Evolutionary conservation across 371 early-diverging fungal genomes (phyloP), one percentile per base, ranked within the genome.

Genomic region (Mucor circinelloides): DNA sequence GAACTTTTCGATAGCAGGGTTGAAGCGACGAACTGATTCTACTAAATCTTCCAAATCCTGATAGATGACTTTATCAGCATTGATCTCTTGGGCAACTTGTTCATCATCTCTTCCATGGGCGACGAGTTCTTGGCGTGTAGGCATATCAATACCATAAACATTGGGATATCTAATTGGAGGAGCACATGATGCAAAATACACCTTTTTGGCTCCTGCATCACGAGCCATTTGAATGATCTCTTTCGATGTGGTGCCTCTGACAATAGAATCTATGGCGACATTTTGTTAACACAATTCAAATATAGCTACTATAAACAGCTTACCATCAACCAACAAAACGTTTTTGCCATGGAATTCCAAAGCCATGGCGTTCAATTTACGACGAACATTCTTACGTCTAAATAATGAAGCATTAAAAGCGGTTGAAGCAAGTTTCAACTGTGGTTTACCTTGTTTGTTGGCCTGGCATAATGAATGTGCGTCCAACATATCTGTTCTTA

Each of bases 111-210:
- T 87, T 40, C 87, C 84, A 63, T 87, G 85, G 5, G 97, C 99
- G 17, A 99, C 93, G 55, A 99, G 85, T 76, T 99, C 99, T 44
- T 84, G 75, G 25, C 92, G 88, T n/a, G 95, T 92, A 25, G 99
- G 99, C 98, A 99, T 99, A 72, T 99, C 97, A 81, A 99, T 99
- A 70, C 99, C 99, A 73, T 99, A 99, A 17, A 99, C 99, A 78
- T 99, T 99, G 60, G 97, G 97, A 85, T 85, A 94, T 81, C 94
- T 84, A 63, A 98, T 92, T 44, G 97, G 91, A 40, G 99, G 99
- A 0, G 99, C 94, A 62, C 97, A 97, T 2, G 96, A 95, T 2
- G 99, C 99, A 83, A 99, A 95, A 78, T 97, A 97, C 13, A 99
- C 99, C 78, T 97, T 97, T 71, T 92, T 93, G 17, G 99, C 99